These are phyloP conservation scores for Corynascus novoguineensis DNA, from an alignment of 495 filamentous ascomycete genomes.

Conservation along the genomic window DNA sequence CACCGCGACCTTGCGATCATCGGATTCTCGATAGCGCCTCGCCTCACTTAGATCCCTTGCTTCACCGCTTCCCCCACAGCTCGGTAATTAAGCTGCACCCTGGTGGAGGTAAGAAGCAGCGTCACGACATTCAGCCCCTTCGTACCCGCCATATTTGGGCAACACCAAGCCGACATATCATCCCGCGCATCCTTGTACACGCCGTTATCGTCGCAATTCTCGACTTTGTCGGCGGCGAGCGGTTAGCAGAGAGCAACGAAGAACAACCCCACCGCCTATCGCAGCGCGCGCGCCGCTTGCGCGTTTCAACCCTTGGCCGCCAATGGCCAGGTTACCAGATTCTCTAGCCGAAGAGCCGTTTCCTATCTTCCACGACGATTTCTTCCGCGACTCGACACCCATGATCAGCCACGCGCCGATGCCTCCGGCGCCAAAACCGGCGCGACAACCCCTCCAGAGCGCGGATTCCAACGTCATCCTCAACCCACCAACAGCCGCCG, in stretches of 20 bases:
- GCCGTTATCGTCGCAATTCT: not conserved
- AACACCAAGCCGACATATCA: not conserved
- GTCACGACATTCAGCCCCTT: not conserved
- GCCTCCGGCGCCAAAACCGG: constrained; percentile 42
- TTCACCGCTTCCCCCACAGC: constrained; percentile 24
- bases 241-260: not conserved
- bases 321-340: constrained; percentile 57
- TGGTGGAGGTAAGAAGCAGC: constrained; percentile 20
- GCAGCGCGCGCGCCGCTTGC: constrained; percentile 8
- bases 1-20: not conserved
- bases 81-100: constrained; percentile 21
- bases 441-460: constrained; percentile 46
- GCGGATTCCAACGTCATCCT: constrained; percentile 49
- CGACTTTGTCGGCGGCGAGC: constrained; percentile 6
- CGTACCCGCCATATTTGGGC: not conserved
- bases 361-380: constrained; percentile 60
- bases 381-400: constrained; percentile 41
- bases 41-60: constrained; percentile 10
- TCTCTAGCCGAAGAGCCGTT: constrained; percentile 48
- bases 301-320: constrained; percentile 13
- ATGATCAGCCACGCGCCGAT: constrained; percentile 50
- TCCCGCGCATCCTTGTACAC: not conserved
- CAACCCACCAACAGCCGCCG: constrained; percentile 47
- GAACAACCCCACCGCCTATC: not conserved
- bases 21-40: constrained; percentile 8